Evolutionary conservation across 139 green algal genomes (phyloP).

Genomic region (Coelastrella sp.): DNA sequence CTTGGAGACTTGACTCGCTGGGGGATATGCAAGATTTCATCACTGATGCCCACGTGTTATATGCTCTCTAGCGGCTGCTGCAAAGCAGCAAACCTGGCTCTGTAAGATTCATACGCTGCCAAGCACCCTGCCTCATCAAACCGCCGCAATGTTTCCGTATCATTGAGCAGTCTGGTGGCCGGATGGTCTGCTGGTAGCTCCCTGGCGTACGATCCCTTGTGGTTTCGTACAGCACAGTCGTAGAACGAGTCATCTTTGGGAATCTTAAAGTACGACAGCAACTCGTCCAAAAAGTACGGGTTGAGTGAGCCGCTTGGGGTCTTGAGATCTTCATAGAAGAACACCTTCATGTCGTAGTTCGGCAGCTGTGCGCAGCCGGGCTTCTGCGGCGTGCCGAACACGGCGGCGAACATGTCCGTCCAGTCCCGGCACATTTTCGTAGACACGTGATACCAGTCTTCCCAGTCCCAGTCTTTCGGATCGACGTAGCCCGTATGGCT

Average conservation of each 20-base stretch:
- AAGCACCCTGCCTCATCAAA: background rate
- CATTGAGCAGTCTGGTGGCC: background rate
- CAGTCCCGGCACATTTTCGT: conserved; percentile 15
- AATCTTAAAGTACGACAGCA: conserved; percentile 13
- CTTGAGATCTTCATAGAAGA: conserved; percentile 35
- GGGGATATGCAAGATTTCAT: too few relatives aligned
- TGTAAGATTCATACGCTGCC: background rate
- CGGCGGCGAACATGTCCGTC: conserved; percentile 23
- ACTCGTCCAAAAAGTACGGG: conserved; percentile 29
- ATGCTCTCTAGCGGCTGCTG: background rate
- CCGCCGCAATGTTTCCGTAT: background rate
- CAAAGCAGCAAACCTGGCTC: background rate
- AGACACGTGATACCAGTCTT: conserved; percentile 26
- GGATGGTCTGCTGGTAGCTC: conserved; percentile 16
- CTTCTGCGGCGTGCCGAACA: conserved; percentile 9
- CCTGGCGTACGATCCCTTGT: conserved; percentile 15
- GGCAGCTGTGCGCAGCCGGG: background rate
- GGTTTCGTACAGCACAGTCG: conserved; percentile 6
- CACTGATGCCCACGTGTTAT: too few relatives aligned
- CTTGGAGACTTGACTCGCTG: too few relatives aligned
- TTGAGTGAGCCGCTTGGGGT: background rate
- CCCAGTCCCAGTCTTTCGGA: conserved; percentile 18
- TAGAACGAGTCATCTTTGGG: conserved; percentile 12
- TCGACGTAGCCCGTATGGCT: conserved; percentile 20
- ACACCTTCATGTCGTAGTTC: conserved; percentile 30